Evolutionary conservation across 371 early-diverging fungal genomes (phyloP).

Genomic region (Saksenaea vasiformis): DNA sequence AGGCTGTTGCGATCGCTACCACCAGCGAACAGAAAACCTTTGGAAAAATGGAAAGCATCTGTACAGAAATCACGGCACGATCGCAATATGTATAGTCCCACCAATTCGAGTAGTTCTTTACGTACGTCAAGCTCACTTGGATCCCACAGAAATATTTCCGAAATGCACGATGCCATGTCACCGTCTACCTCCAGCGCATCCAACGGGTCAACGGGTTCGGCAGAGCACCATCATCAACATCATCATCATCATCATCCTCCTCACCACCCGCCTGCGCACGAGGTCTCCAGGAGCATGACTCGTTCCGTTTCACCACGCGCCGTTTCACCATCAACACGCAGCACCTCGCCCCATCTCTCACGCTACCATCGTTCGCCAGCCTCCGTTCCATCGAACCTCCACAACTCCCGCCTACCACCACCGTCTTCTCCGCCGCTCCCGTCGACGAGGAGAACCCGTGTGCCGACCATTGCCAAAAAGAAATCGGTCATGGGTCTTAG

Average conservation of each 20-base stretch:
- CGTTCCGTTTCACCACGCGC: slow-evolving; percentile 55
- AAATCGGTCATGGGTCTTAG: slow-evolving; percentile 33
- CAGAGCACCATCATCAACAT: slow-evolving; percentile 18
- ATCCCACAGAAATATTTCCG: slow-evolving; percentile 26
- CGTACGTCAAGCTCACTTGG: slow-evolving; percentile 35
- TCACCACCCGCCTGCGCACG: slow-evolving; percentile 14
- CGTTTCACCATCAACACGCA: slow-evolving; percentile 96
- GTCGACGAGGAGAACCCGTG: slow-evolving; percentile 34
- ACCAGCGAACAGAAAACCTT: slow-evolving; percentile 28
- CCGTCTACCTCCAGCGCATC: slow-evolving; percentile 24
- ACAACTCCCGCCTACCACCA: slow-evolving; percentile 13
- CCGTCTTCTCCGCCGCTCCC: slow-evolving; percentile 20
- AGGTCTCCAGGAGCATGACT: slow-evolving; percentile 19
- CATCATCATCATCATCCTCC: no score
- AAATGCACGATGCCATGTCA: slow-evolving; percentile 22
- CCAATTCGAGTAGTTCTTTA: slow-evolving; percentile 29
- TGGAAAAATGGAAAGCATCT: slow-evolving; percentile 32
- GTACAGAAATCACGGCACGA: slow-evolving; percentile 4
- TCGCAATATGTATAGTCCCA: slow-evolving; percentile 30
- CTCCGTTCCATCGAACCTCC: slow-evolving; percentile 26
- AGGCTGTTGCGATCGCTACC: slow-evolving; percentile 31
- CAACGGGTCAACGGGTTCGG: slow-evolving; percentile 17
- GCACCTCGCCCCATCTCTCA: slow-evolving; percentile 85
- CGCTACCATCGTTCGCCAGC: slow-evolving; percentile 25
- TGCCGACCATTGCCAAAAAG: slow-evolving; percentile 34